Base-by-base conservation (phyloP, 495 filamentous ascomycete species). In the Choiromyces venosus region DNA sequence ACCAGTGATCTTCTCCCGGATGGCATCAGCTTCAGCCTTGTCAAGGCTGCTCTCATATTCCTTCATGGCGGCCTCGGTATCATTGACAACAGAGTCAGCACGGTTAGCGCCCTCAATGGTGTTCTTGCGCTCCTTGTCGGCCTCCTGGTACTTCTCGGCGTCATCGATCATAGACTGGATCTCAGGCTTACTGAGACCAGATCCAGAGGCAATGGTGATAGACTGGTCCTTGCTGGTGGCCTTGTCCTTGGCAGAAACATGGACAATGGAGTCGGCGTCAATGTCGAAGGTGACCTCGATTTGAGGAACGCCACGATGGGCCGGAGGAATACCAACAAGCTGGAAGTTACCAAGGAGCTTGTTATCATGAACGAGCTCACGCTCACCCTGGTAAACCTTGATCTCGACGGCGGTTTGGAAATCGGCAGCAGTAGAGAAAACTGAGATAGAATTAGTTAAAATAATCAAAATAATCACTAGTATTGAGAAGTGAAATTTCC, bases 331-430 rank as follows among this genome's bases (percentile, higher is more conserved):
- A 72, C 95, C 95, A 81, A 97, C 93, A 74, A 99, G 91, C 88
- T 99, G 95, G 92, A 99, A 99, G 92, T 99, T 98, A 46, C 95
- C 95, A 29, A 99, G 89, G 73, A 99, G 86, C 88, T 99, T 99
- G 90, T 99, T 99, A 87, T 99, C 95, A 82, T 90, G 90, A 82
- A 99, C 95, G 71, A 99, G 92, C 86, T 99, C 95, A 91, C 95
- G 95, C 88, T 99, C 95, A 87, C 95, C 95, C 89, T 99, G 95
- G 92, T 90, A 98, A 71, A 99, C 96, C 91, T 99, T 99, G 88
- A 99, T 99, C 88, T 99, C 95, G 83, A 99, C 95, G 79, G 95
- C 95, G 74, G 92, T 97, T 88, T 99, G 95, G 92, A 96, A 97
- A 83, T 99, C 95, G 80, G 95, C 95, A 70, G 95, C 95, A 66